Conservation (phyloP, 257 asterid species). For the Euphrasia confusa region DNA sequence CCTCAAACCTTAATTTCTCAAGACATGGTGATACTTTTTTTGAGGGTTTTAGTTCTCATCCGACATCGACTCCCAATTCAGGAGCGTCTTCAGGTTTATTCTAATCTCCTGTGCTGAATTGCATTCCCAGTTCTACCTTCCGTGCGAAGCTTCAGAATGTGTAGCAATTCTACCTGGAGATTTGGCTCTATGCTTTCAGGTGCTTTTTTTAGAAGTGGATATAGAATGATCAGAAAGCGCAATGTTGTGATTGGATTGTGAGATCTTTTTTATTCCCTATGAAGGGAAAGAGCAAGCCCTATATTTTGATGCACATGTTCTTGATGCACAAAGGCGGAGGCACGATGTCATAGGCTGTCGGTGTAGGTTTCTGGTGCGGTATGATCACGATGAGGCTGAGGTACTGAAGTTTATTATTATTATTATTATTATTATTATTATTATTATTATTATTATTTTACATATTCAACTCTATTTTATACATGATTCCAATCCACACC, state of each 20-base stretch:
- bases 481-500: not conserved
- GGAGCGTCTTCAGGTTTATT: no score
- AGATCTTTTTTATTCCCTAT: conserved; percentile 32
- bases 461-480: no score
- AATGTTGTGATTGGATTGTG: not conserved
- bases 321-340: conserved; percentile 94
- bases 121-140: no score
- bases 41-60: no score
- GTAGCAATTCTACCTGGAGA: conserved; percentile 80
- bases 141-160: conserved; percentile 96
- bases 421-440: no score
- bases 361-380: conserved; percentile 92
- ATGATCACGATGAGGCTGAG: conserved; percentile 95
- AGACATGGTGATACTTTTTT: conserved; percentile 97
- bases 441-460: no score
- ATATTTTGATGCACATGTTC: conserved; percentile 94
- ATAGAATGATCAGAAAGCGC: not conserved
- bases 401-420: conserved; percentile 44
- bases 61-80: no score
- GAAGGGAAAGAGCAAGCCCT: conserved; percentile 99
- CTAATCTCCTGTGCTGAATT: no score
- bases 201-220: conserved; percentile 23
- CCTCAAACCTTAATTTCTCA: conserved; percentile 77
- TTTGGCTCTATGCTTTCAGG: conserved; percentile 97
- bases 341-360: conserved; percentile 97